Base-by-base conservation (phyloP, 768 basidiomycete species). In the Suillus cothurnatus region DNA sequence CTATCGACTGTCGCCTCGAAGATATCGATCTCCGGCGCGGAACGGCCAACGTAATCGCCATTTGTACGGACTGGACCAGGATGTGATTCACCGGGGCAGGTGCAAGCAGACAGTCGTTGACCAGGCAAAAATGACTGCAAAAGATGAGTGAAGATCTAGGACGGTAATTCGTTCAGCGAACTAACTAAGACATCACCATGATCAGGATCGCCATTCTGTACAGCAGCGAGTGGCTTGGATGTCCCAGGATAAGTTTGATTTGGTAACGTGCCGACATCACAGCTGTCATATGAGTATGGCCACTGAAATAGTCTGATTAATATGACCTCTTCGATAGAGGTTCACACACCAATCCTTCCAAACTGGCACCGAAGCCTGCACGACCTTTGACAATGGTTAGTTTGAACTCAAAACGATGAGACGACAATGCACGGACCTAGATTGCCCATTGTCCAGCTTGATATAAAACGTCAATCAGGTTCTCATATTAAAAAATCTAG, bases 201-300 rank as follows among this genome's bases (percentile, higher is more conserved):
- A 3, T 45, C 71, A 0, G 78, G 78, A 65, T 84, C 82, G 28
- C 81, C 81, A 23, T 76, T 74, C 38, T 74, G 73, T 4, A 70
- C 50, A 61, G 85, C 82, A 21, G 82, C 81, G 4, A 79, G 65
- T 14, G 90, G 90, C 15, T 69, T 67, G 19, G 74, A 79, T 63
- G 71, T 63, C 7, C 80, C 84, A 9, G 82, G 80, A 61, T 79
- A 71, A 14, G 90, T 88, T 72, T 94, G 93, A 70, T 94, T 94
- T 3, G 84, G 82, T 50, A 93, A 81, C 2, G 92, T 93, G 2
- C 93, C 93, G 3, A 92, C 81, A 66, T 95, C 92, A 72, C 92
- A 94, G 0, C 83, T 78, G 67, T 84, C 78, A 65, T 89, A 89
- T 31, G 79, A 78, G 66, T 83, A 81, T 47, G 81, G 81, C 87